phyloP scores from a whole-genome alignment of 1,284 basidiomycete genomes.

The Ceratobasidium sp. region DNA sequence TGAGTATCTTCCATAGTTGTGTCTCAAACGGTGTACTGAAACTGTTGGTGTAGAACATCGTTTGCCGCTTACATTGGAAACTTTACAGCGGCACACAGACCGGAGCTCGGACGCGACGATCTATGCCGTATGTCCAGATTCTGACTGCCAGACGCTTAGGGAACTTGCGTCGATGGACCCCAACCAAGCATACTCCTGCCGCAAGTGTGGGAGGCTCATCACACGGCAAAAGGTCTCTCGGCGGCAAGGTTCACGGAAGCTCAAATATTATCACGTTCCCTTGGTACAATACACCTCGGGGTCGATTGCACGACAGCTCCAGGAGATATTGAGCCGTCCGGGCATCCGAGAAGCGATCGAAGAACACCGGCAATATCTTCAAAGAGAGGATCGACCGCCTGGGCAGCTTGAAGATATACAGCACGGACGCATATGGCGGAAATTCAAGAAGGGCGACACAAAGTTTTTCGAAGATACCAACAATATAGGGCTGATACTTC shows the following conservation, averaged over 20 bases:
- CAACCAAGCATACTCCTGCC: not conserved
- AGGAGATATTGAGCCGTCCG: not conserved
- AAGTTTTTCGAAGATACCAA: not conserved
- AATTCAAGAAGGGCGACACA: not conserved
- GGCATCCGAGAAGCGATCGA: not conserved
- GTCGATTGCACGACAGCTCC: not conserved
- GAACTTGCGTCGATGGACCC: not conserved
- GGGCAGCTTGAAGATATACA: not conserved
- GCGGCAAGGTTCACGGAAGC: not conserved
- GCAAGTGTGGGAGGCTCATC: not conserved
- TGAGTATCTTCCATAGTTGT: not conserved
- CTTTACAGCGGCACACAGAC: not conserved
- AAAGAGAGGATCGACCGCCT: not conserved
- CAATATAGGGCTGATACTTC: conserved; percentile 15
- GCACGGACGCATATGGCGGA: not conserved
- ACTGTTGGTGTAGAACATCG: not conserved
- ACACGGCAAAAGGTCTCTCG: not conserved
- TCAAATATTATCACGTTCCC: not conserved
- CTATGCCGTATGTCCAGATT: conserved; percentile 15
- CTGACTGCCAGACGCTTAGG: not conserved
- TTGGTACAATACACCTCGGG: not conserved
- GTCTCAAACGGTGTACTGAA: not conserved
- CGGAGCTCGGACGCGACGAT: not conserved
- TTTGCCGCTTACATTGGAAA: conserved; percentile 7
- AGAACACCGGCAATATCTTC: not conserved